A percentile compares a stretch with the other conserved stretches of the same genome.
These are phyloP conservation scores for Sarocladium oryzae DNA, from an alignment of 2,329 filamentous ascomycete genomes.

Conservation along the genomic window DNA sequence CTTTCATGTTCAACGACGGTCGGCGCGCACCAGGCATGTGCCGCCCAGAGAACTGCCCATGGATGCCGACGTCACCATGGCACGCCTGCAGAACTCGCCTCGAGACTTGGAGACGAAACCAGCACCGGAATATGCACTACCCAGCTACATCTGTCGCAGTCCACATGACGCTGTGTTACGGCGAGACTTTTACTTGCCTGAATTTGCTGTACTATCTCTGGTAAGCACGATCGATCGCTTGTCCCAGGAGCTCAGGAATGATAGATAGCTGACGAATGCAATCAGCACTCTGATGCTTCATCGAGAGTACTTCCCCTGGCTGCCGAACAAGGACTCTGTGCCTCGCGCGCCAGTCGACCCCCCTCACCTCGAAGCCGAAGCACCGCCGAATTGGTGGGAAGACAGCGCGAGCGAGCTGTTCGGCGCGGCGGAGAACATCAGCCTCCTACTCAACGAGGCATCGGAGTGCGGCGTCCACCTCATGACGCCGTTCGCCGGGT, in stretches of 20 bases:
- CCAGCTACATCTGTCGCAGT: constrained; percentile 29
- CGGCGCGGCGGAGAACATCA: constrained; percentile 27
- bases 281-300: constrained; percentile 34
- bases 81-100: constrained; percentile 21
- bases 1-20: constrained; percentile 36
- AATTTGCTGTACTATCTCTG: constrained; percentile 38
- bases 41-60: constrained; percentile 31
- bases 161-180: constrained; percentile 31
- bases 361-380: constrained; percentile 29
- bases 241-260: too few species aligned
- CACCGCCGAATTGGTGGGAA: constrained; percentile 33
- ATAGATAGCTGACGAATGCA: not conserved
- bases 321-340: constrained; percentile 27
- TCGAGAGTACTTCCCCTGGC: constrained; percentile 37
- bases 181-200: constrained; percentile 35
- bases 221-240: constrained; percentile 17
- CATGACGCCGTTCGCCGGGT: constrained; percentile 35
- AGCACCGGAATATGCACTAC: constrained; percentile 29
- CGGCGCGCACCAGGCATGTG: constrained; percentile 33
- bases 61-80: constrained; percentile 30
- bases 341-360: constrained; percentile 34
- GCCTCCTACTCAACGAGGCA: constrained; percentile 28
- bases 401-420: constrained; percentile 30
- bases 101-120: constrained; percentile 27
- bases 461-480: constrained; percentile 29